Base-by-base conservation (phyloP, 1,284 basidiomycete species). In the Sparassis latifolia region DNA sequence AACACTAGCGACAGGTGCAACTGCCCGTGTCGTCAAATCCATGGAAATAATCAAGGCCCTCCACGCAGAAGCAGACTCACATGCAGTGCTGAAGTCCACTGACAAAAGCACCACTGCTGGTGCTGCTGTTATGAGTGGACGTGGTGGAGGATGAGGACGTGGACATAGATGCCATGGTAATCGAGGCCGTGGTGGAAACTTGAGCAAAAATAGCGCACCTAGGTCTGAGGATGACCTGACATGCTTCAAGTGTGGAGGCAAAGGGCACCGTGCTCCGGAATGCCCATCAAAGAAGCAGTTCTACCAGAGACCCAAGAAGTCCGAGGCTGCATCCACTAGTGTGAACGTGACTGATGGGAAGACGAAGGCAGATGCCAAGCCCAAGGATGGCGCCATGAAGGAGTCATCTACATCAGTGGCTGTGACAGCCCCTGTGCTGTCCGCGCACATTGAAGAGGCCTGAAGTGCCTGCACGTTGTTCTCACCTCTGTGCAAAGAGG, bases 101-200 rank as follows among this genome's bases (percentile, higher is more conserved):
- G 33, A 53, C 20, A 28, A 49, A 46, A 42, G 47, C 50, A 29
- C 47, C 29, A 50, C 55, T 46, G 52, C 39, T 49, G 48, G 35
- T 57, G 58, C 55, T 62, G 63, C 52, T 47, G 48, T 37, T 55
- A 61, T 44, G 44, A 51, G 30, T 59, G 62, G 58, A 44, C 50
- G 56, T 50, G 52, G 42, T 10, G 47, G 50, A 37, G 54, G 55
- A 3, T 50, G 60, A 31, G 57, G 56, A 5, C 53, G 52, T 37
- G 55, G 58, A 47, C 54, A 55, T 28, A 46, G 48, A 30, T n/a
- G 48, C 31, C 39, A 49, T 38, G 33, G 6, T 30, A 41, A 43
- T 37, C 32, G 47, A 35, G 32, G 55, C 33, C 31, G 42, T n/a
- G 44, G 53, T 33, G 31, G 35, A 20, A 33, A 42, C 44, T 33